These are phyloP conservation scores for Karstenula rhodostoma DNA, from an alignment of 2,329 filamentous ascomycete genomes.

Conservation along the genomic window DNA sequence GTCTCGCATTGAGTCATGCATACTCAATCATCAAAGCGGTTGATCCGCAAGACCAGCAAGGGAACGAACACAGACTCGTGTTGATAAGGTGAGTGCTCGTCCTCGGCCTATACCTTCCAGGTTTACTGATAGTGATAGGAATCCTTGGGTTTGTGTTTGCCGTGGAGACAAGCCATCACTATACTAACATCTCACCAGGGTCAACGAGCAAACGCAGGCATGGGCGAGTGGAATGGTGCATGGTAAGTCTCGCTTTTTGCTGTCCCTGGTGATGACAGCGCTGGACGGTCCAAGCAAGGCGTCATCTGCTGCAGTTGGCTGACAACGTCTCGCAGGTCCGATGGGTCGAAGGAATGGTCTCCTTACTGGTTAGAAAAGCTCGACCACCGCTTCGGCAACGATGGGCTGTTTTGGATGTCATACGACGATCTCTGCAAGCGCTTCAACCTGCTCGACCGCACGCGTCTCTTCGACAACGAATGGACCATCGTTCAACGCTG, in stretches of 20 bases:
- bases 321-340: slow-evolving; percentile 51
- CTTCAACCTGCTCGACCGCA: slow-evolving; percentile 66
- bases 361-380: slow-evolving; percentile 77
- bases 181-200: slow-evolving; percentile 56
- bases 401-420: slow-evolving; percentile 71
- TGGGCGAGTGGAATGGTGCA: slow-evolving; percentile 76
- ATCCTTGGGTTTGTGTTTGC: slow-evolving; percentile 65
- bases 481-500: slow-evolving; percentile 68
- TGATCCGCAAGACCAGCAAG: slow-evolving; percentile 58
- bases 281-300: no score
- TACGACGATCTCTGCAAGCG: slow-evolving; percentile 65
- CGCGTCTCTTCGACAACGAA: slow-evolving; percentile 65
- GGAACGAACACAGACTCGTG: slow-evolving; percentile 60
- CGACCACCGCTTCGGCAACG: slow-evolving; percentile 76
- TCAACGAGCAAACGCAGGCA: slow-evolving; percentile 54
- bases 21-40: slow-evolving; percentile 66
- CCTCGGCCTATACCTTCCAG: background rate
- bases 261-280: no score
- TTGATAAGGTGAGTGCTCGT: slow-evolving; percentile 60
- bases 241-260: slow-evolving; percentile 56
- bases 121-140: slow-evolving; percentile 54
- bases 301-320: no score
- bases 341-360: slow-evolving; percentile 85
- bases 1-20: slow-evolving; percentile 56
- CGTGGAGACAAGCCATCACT: background rate